Conservation (phyloP, 2,329 filamentous ascomycete genomes). For the Colletotrichum lentis region DNA sequence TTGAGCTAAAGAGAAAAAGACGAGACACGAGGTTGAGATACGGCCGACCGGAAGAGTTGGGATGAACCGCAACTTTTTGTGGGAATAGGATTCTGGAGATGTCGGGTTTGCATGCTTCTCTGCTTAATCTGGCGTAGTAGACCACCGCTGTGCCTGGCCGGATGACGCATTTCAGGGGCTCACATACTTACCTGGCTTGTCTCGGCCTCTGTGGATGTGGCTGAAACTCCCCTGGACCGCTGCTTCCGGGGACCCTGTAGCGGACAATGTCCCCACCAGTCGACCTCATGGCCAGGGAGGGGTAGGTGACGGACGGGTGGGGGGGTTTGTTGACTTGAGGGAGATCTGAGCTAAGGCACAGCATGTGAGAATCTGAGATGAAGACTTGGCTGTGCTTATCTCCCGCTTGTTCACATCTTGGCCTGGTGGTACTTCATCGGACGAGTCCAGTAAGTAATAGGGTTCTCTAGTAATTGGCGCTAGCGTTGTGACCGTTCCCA, state of each 20-base stretch:
- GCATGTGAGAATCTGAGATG: constrained; percentile 22
- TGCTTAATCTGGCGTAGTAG: neutral
- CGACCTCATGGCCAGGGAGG: constrained; percentile 22
- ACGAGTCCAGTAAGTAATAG: neutral
- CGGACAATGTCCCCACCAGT: constrained; percentile 22
- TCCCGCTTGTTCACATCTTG: constrained; percentile 26
- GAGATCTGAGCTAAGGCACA: constrained; percentile 19
- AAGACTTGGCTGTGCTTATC: constrained; percentile 29
- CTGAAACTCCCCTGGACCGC: constrained; percentile 25
- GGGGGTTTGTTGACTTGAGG: constrained; percentile 21
- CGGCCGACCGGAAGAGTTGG: constrained; percentile 10
- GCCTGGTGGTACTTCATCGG: neutral
- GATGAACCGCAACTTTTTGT: constrained; percentile 32
- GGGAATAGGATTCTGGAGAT: constrained; percentile 20
- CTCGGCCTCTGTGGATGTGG: constrained; percentile 16
- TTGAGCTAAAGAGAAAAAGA: neutral
- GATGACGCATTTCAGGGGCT: constrained; percentile 38
- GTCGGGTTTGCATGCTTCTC: constrained; percentile 6
- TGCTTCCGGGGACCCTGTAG: constrained; percentile 19
- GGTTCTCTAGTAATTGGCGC: neutral
- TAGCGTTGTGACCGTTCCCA: too few relatives aligned
- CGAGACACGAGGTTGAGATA: neutral
- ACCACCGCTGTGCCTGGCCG: constrained; percentile 23
- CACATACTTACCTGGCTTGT: constrained; percentile 21
- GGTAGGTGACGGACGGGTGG: constrained; percentile 22